A percentile compares a stretch with the other conserved stretches of the same genome.
These are phyloP conservation scores for Tardiomyces depauwii DNA, from an alignment of 1,139 yeast species.

Conservation along the genomic window DNA sequence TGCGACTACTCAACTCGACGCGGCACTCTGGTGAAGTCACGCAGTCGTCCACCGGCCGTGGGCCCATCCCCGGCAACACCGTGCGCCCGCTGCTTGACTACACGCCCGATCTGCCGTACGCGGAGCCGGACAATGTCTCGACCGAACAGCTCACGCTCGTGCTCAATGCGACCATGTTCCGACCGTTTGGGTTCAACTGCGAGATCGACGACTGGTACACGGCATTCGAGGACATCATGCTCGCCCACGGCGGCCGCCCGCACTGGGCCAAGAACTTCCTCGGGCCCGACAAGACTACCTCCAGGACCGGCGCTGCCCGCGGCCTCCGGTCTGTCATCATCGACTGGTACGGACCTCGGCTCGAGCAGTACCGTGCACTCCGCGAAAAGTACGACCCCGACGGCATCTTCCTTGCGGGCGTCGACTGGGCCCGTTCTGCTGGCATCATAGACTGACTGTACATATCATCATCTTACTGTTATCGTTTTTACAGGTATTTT, in stretches of 20 bases:
- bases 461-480: background rate
- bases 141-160: slow-evolving; percentile 76
- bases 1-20: slow-evolving; percentile 84
- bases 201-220: slow-evolving; percentile 75
- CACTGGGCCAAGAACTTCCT: slow-evolving; percentile 99
- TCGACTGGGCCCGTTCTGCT: slow-evolving; percentile 69
- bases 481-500: too few relatives aligned
- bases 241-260: slow-evolving; percentile 80
- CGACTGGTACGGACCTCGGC: slow-evolving; percentile 73
- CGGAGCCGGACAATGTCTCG: slow-evolving; percentile 30
- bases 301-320: slow-evolving; percentile 39
- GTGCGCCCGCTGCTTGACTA: slow-evolving; percentile 72
- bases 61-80: slow-evolving; percentile 78
- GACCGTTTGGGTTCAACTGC: slow-evolving; percentile 74
- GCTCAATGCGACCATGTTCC: slow-evolving; percentile 88
- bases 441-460: slow-evolving; percentile 41
- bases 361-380: slow-evolving; percentile 45
- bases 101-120: slow-evolving; percentile 56
- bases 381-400: slow-evolving; percentile 67
- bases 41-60: slow-evolving; percentile 5
- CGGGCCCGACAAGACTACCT: slow-evolving; percentile 33
- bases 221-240: slow-evolving; percentile 68
- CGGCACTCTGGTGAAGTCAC: slow-evolving; percentile 24
- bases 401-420: slow-evolving; percentile 68
- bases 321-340: slow-evolving; percentile 62